These are phyloP conservation scores for Hanseniaspora lindneri DNA, from an alignment of 805 yeast genomes.

Conservation along the genomic window DNA sequence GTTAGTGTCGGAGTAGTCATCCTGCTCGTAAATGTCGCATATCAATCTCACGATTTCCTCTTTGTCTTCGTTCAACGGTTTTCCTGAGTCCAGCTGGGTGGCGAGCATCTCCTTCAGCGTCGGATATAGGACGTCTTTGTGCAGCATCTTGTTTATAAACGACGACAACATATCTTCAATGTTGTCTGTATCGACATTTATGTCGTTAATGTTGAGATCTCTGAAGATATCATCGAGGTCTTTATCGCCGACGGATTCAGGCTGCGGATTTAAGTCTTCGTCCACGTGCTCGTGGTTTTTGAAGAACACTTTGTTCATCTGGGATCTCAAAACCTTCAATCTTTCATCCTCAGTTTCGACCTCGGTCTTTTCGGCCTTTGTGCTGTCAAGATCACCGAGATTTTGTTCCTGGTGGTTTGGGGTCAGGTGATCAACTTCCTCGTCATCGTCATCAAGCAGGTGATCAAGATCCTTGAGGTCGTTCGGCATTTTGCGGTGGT, in stretches of 20 bases:
- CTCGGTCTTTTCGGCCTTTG: no score
- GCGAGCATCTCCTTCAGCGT: neutral
- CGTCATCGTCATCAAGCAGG: slow-evolving; percentile 4
- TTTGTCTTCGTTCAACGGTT: neutral
- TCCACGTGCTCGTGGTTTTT: slow-evolving; percentile 7
- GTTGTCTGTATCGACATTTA: neutral
- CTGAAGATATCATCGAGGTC: neutral
- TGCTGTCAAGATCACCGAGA: no score
- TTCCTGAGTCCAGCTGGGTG: neutral
- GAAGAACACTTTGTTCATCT: slow-evolving; percentile 14
- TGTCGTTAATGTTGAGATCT: neutral
- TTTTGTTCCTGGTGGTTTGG: no score
- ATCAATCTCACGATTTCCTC: neutral
- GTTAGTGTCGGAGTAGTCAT: neutral
- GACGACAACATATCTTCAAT: neutral
- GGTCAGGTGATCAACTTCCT: slow-evolving; percentile 1
- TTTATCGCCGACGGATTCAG: neutral
- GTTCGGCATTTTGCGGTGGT: no score
- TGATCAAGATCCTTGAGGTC: slow-evolving; percentile 11
- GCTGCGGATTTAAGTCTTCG: neutral
- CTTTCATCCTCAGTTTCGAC: slow-evolving; percentile 1
- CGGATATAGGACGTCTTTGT: neutral
- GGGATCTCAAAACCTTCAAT: neutral
- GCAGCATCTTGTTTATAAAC: slow-evolving; percentile 1
- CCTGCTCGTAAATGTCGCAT: neutral